Evolutionary conservation across 352 stramenopile genomes (phyloP), one percentile per base, ranked within the genome.

Genomic region (Globisporangium spinosum): DNA sequence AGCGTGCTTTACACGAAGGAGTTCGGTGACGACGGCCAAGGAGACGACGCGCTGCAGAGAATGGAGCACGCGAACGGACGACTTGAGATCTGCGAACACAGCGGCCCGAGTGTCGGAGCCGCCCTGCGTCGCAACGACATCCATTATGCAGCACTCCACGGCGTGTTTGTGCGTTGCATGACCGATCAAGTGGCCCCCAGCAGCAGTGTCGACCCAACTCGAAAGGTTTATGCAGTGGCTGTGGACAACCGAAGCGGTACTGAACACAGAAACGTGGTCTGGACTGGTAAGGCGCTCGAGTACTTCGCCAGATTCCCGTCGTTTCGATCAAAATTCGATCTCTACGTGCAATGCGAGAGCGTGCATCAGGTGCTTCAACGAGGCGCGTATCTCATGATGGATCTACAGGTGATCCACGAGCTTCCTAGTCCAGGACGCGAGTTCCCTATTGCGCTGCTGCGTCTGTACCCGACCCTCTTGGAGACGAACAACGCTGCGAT

Each of bases 331-430:
- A 63, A 63, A 12, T 63, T 27, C 5, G 58, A 55, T 22, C 35
- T 63, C 58, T 63, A 55, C 22, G 38, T 54, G 58, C 58, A 54
- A 22, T 63, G 58, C 35, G 58, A 63, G 2, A 55, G 58, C 13
- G 23, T 38, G 35, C 58, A 32, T 15, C 58, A 54, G 20, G 58
- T 54, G 34, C 58, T 63, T 40, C 22, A 32, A 3, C 27, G 35
- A 9, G 22, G 58, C 13, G 58, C 43, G 17, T 13, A 38, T 10
- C 58, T 63, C 5, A 22, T 63, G 58, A 38, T 63, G 13, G 58
- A 63, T 35, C n/a, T 32, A 8, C 58, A 55, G 0, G 35, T 13
- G 35, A 35, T 63, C 22, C 38, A 35, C 5, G 38, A 63, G 12
- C 43, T 63, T 12, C 58, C 58, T 13, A 38, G 58, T 9, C 57